These are phyloP conservation scores for Colletotrichum tofieldiae DNA, from an alignment of 2,329 filamentous ascomycete species.

Conservation along the genomic window DNA sequence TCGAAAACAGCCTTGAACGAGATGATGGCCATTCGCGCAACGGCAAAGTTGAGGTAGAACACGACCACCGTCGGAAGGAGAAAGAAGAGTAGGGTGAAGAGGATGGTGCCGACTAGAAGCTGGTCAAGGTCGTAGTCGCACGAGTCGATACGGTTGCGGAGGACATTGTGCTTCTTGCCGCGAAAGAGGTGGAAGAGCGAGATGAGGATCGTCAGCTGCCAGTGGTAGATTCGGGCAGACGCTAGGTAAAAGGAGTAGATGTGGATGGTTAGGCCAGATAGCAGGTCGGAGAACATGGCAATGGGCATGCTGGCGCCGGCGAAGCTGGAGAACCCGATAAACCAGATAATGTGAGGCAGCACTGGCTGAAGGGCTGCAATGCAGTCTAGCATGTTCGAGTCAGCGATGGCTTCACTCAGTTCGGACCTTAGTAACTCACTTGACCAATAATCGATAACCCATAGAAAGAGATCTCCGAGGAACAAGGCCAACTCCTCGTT, in stretches of 20 bases:
- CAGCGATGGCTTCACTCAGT: constrained; percentile 38
- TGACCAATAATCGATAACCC: constrained; percentile 99
- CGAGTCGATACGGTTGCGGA: constrained; percentile 97
- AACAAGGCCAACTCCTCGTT: constrained; percentile 96
- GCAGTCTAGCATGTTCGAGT: constrained; percentile 68
- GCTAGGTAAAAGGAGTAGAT: constrained; percentile 99
- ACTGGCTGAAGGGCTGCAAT: constrained; percentile 84
- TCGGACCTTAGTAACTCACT: constrained; percentile 66
- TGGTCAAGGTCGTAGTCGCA: constrained; percentile 99
- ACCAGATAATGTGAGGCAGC: constrained; percentile 89
- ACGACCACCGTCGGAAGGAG: constrained; percentile 94
- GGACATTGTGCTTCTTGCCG: constrained; percentile 96
- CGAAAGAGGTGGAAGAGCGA: constrained; percentile 99
- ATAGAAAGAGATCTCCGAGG: constrained; percentile 93
- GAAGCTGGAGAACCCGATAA: constrained; percentile 95
- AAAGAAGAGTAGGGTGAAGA: constrained; percentile 97
- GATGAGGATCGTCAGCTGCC: constrained; percentile 96
- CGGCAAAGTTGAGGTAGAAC: constrained; percentile 96
- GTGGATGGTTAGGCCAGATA: constrained; percentile 92
- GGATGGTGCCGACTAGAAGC: constrained; percentile 93
- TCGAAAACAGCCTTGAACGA: constrained; percentile 92
- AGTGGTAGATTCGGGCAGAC: constrained; percentile 96
- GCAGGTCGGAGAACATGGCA: constrained; percentile 92
- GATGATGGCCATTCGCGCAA: constrained; percentile 95
- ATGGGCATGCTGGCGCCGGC: constrained; percentile 98